Conservation (phyloP, 208 protist genomes). For the Acanthamoeba divionensis region DNA sequence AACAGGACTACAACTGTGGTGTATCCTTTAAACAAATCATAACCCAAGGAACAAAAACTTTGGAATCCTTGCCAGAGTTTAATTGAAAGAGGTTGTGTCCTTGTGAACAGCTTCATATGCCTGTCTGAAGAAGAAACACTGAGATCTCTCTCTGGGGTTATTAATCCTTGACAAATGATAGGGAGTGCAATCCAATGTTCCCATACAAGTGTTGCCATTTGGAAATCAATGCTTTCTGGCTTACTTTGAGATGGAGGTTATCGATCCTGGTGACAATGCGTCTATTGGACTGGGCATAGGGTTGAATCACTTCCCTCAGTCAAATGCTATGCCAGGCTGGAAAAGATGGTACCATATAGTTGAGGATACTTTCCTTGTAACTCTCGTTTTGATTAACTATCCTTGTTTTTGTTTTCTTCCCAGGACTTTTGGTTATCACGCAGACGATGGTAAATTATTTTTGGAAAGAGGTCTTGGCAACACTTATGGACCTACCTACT, state of each 20-base stretch:
- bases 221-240: background rate
- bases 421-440: slow-evolving; percentile 43
- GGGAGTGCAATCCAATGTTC: background rate
- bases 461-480: slow-evolving; percentile 8
- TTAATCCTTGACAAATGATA: background rate
- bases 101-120: background rate
- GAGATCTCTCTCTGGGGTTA: too few relatives aligned
- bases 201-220: slow-evolving; percentile 23
- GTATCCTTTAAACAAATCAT: slow-evolving; percentile 32
- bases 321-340: background rate
- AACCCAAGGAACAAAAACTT: too few relatives aligned
- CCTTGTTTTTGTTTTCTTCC: background rate
- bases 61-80: too few relatives aligned
- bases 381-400: too few relatives aligned
- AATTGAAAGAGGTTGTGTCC: background rate
- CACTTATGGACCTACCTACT: slow-evolving; percentile 4
- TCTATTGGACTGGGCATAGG: background rate
- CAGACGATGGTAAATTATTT: slow-evolving; percentile 4
- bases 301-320: background rate
- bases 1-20: background rate
- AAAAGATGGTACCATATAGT: background rate
- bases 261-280: background rate
- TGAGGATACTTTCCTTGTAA: background rate
- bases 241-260: slow-evolving; percentile 45
- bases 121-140: background rate